Percentiles rank a stretch among this genome's conserved stretches.
phyloP scores from a whole-genome alignment of 768 basidiomycete species.

The Piloderma croceum region DNA sequence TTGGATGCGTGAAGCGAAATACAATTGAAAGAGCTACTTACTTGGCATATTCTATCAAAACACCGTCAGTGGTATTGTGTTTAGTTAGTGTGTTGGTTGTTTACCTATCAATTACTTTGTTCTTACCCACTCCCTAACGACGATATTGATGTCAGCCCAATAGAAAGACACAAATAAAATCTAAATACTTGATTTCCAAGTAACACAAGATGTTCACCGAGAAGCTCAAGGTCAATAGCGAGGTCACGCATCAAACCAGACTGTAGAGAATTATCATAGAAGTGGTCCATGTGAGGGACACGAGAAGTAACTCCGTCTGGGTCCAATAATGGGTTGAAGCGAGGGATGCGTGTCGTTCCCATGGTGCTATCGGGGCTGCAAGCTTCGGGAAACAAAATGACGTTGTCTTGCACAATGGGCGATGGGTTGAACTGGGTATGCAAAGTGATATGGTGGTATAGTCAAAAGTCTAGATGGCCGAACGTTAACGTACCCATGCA shows the following conservation, averaged over 20 bases:
- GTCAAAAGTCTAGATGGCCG: neutral
- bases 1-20: constrained; percentile 2
- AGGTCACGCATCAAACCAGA: constrained; percentile 62
- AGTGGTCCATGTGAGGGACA: constrained; percentile 65
- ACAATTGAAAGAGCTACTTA: constrained; percentile 15
- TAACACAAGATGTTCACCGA: constrained; percentile 60
- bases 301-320: constrained; percentile 49
- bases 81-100: no score
- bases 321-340: constrained; percentile 46
- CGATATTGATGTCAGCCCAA: neutral
- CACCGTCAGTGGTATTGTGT: no score
- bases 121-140: constrained; percentile 60
- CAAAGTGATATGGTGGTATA: no score
- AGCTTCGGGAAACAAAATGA: constrained; percentile 43
- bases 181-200: constrained; percentile 57
- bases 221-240: constrained; percentile 54
- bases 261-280: constrained; percentile 66
- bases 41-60: constrained; percentile 46
- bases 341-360: constrained; percentile 35
- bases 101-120: constrained; percentile 61
- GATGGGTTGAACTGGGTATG: constrained; percentile 42
- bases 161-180: neutral
- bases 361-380: constrained; percentile 28
- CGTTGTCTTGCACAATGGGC: constrained; percentile 33
- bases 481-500: constrained; percentile 32